Evolutionary conservation across 768 basidiomycete species (phyloP).

Genomic region (Strobilomyces dryophilus): DNA sequence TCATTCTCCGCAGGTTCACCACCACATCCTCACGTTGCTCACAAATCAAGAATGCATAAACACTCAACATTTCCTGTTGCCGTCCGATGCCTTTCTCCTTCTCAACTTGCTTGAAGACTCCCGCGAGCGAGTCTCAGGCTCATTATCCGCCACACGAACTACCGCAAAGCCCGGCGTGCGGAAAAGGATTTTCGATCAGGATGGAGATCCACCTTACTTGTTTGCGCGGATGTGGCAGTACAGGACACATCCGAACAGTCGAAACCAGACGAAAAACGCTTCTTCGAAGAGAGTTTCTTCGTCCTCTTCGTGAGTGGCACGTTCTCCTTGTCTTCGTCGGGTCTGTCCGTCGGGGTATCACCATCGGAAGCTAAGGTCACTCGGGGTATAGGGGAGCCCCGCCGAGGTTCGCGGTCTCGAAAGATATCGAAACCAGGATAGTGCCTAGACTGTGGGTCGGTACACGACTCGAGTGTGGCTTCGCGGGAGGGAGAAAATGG

Average conservation of each 20-base stretch:
- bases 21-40: conserved; percentile 3
- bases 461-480: conserved; percentile 35
- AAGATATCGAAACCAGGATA: conserved; percentile 65
- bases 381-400: conserved; percentile 1
- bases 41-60: conserved; percentile 4
- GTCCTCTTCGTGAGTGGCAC: conserved; percentile 43
- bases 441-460: conserved; percentile 54
- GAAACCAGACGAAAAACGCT: conserved; percentile 8
- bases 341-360: conserved; percentile 6
- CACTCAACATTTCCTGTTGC: background rate
- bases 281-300: conserved; percentile 36
- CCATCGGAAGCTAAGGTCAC: conserved; percentile 1
- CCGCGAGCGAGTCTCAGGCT: background rate
- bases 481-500: conserved; percentile 13
- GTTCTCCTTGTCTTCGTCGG: conserved; percentile 58
- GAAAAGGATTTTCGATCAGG: conserved; percentile 15
- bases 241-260: conserved; percentile 3
- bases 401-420: conserved; percentile 36
- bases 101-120: background rate
- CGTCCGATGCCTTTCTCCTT: background rate
- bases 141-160: background rate
- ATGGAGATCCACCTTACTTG: conserved; percentile 6
- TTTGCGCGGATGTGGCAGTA: conserved; percentile 3
- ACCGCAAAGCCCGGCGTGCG: conserved; percentile 19
- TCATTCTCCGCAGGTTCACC: conserved; percentile 19